Conservation (phyloP, 306 rosid genomes). For the Acmispon strigosus region DNA sequence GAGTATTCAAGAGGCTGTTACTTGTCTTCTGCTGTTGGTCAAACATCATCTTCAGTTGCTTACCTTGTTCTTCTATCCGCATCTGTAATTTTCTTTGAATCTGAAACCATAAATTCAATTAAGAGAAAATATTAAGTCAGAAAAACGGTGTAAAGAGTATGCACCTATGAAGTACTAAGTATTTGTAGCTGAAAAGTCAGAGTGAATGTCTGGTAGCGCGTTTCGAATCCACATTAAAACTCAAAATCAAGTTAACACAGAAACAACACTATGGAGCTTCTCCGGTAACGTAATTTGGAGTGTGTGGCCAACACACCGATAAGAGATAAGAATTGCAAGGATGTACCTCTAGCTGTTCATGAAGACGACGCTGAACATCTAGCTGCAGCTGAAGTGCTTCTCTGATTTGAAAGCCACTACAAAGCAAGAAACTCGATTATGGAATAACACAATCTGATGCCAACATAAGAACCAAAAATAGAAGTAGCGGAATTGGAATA, state of each 20-base stretch:
- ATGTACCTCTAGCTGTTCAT: slow-evolving; percentile 88
- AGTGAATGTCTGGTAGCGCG: too few relatives aligned
- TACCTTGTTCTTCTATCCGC: slow-evolving; percentile 55
- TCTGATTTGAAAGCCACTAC: slow-evolving; percentile 70
- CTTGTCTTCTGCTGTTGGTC: slow-evolving; percentile 44
- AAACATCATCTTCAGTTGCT: slow-evolving; percentile 53
- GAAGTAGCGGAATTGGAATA: not conserved
- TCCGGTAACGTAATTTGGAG: too few relatives aligned
- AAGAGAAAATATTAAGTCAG: not conserved
- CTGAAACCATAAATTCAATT: slow-evolving; percentile 17
- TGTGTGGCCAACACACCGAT: too few relatives aligned
- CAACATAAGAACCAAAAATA: not conserved
- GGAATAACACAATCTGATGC: not conserved
- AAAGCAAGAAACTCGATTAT: not conserved
- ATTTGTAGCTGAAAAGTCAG: too few relatives aligned
- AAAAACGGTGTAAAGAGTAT: not conserved
- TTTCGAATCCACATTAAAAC: too few relatives aligned
- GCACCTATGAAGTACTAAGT: not conserved
- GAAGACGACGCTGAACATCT: slow-evolving; percentile 86
- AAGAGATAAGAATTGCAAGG: not conserved
- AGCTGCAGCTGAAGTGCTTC: slow-evolving; percentile 89
- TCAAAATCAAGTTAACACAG: too few relatives aligned
- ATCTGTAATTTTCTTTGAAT: slow-evolving; percentile 45
- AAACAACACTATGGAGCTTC: too few relatives aligned
- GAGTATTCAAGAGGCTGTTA: slow-evolving; percentile 7